Percentiles rank a stretch among this genome's conserved stretches.
Evolutionary conservation across 2,329 filamentous ascomycete genomes (phyloP).

Genomic region (Fusarium abutilonis): DNA sequence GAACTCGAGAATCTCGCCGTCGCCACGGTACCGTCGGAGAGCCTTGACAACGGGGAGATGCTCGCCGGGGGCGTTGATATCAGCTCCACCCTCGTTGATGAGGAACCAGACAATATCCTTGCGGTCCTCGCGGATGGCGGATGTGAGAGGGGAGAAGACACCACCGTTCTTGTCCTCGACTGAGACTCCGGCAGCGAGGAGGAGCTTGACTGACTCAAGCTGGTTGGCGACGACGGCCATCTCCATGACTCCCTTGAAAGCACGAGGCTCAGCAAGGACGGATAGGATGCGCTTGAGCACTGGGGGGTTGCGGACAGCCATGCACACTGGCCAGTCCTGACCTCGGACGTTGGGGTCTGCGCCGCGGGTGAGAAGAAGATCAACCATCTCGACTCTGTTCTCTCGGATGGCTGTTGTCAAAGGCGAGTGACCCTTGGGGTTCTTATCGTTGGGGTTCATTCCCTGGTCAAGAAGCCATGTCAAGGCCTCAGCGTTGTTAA

Average conservation of each 20-base stretch:
- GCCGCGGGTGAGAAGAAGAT: slow-evolving; percentile 65
- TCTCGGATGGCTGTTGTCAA: slow-evolving; percentile 73
- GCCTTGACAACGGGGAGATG: slow-evolving; percentile 77
- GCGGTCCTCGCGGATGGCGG: slow-evolving; percentile 70
- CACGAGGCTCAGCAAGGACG: slow-evolving; percentile 65
- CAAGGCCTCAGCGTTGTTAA: slow-evolving; percentile 69
- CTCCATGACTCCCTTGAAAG: slow-evolving; percentile 74
- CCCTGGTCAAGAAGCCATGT: slow-evolving; percentile 69
- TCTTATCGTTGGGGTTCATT: slow-evolving; percentile 68
- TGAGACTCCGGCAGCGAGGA: slow-evolving; percentile 70
- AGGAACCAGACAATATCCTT: slow-evolving; percentile 70
- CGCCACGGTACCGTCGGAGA: slow-evolving; percentile 65
- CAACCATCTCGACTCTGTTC: slow-evolving; percentile 67
- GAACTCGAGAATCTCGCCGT: slow-evolving; percentile 70
- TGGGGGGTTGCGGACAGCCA: slow-evolving; percentile 70
- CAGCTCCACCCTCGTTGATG: slow-evolving; percentile 68
- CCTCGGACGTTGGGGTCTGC: slow-evolving; percentile 71
- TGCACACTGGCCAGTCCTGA: slow-evolving; percentile 75
- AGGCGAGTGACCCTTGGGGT: slow-evolving; percentile 66
- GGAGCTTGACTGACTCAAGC: slow-evolving; percentile 72
- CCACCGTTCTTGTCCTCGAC: slow-evolving; percentile 78
- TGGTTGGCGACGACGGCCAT: slow-evolving; percentile 74
- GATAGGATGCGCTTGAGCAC: slow-evolving; percentile 69
- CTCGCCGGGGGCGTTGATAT: slow-evolving; percentile 74
- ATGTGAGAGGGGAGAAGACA: slow-evolving; percentile 75